Evolutionary conservation across 164 flowering plant species (phyloP), one percentile per base, ranked within the genome.

Genomic region (Dillenia suffruticosa): DNA sequence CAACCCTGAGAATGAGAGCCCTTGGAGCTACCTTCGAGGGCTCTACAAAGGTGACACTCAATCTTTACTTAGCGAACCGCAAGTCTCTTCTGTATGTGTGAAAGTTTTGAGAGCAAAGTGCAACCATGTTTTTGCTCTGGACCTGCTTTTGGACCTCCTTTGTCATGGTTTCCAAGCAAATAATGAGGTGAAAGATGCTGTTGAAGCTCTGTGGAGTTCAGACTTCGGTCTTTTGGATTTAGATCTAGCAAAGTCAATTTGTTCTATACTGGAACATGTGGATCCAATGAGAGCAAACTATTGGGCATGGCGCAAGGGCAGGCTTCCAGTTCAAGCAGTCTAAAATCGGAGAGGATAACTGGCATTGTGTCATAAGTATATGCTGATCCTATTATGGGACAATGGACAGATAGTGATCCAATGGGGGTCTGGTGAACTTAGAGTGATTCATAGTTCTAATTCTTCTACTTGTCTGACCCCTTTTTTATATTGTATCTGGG

Each of bases 11-110:
- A 95, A 95, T 49, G 99, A 95, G 72, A 92, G 99, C 57, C 88
- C 99, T 13, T 92, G 97, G 97, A 82, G 96, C 73, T 95, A 91
- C 79, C 90, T 95, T 44, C 72, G 84, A 47, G 99, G 97, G 46
- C 85, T 95, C 43, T 90, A 78, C 79, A 82, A 84, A 52, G 85
- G 73, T n/a, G 85, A 85, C 44, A 62, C 61, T 10, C 60, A 66
- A 54, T 71, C 80, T 15, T 79, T 77, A 64, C 58, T 79, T 14
- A 70, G 67, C 9, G 83, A 89, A 66, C 72, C 85, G 8, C 73
- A 65, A 47, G 73, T 92, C 10, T 75, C 86, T 15, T 74, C 85
- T 8, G 66, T 80, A 9, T 85, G 90, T 68, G 57, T 88, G 70
- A 78, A 84, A 61, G 85, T 95, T 61, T 66, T 95, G 59, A 75